Percentiles rank a stretch among this genome's conserved stretches.
phyloP scores from a whole-genome alignment of 495 filamentous ascomycete species.

The Xylona heveae region DNA sequence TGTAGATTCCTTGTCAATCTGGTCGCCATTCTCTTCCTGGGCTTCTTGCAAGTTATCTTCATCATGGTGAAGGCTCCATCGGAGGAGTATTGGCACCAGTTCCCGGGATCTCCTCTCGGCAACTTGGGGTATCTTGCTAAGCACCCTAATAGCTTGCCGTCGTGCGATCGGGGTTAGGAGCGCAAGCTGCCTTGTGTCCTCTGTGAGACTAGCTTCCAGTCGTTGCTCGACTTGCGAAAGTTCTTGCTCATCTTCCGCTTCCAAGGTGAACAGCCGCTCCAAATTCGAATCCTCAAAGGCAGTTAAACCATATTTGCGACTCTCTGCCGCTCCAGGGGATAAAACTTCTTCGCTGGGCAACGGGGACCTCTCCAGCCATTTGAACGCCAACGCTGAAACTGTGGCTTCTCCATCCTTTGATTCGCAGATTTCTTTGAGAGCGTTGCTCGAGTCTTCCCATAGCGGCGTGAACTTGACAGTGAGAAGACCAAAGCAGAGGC shows the following conservation, averaged over 20 bases:
- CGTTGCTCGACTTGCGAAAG: slow-evolving; percentile 19
- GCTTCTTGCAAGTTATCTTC: slow-evolving; percentile 4
- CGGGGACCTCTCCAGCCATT: slow-evolving; percentile 49
- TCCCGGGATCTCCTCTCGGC: slow-evolving; percentile 72
- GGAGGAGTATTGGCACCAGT: slow-evolving; percentile 68
- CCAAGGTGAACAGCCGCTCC: slow-evolving; percentile 26
- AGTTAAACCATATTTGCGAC: slow-evolving; percentile 17
- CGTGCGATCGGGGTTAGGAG: slow-evolving; percentile 25
- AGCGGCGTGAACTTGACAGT: slow-evolving; percentile 62
- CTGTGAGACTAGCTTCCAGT: slow-evolving; percentile 28
- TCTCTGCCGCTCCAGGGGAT: not conserved
- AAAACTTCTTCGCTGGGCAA: slow-evolving; percentile 16
- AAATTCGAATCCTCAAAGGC: slow-evolving; percentile 74
- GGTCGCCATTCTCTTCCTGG: slow-evolving; percentile 14
- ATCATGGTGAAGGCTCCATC: too few relatives aligned
- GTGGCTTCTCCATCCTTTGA: slow-evolving; percentile 46
- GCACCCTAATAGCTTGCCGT: slow-evolving; percentile 57
- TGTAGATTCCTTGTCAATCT: slow-evolving; percentile 11
- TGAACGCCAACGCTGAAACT: slow-evolving; percentile 51
- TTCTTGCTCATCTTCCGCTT: slow-evolving; percentile 18
- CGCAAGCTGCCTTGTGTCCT: slow-evolving; percentile 6
- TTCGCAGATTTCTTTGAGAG: slow-evolving; percentile 54
- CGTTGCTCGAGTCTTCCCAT: slow-evolving; percentile 64
- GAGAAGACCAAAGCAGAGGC: slow-evolving; percentile 75
- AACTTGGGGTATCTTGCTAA: slow-evolving; percentile 46